A percentile compares a stretch with the other conserved stretches of the same genome.
phyloP scores from a whole-genome alignment of 495 filamentous ascomycete genomes.

The Daldinia concentrica region DNA sequence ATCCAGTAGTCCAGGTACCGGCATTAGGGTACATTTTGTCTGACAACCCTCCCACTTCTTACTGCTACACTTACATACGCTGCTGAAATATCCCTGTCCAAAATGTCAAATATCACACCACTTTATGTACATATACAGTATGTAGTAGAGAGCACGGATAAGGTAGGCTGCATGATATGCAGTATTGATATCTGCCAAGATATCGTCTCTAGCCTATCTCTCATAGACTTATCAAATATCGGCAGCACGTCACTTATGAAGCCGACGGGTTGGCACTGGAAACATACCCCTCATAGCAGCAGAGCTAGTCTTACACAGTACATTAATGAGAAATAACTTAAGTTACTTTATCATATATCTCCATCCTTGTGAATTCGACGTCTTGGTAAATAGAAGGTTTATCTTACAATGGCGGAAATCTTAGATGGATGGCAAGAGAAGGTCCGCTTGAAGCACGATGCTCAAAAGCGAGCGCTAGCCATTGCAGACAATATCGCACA shows the following conservation, averaged over 20 bases:
- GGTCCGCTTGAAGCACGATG: constrained; percentile 31
- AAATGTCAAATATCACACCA: constrained; percentile 2
- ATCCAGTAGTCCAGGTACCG: constrained; percentile 2
- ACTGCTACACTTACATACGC: not conserved
- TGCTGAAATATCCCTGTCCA: not conserved
- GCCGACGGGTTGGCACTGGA: not conserved
- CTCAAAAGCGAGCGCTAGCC: constrained; percentile 27
- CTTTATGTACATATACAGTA: not conserved
- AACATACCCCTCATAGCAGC: not conserved
- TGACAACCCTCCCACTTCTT: constrained; percentile 3
- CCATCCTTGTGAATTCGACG: not conserved
- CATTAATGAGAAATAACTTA: not conserved
- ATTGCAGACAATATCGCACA: constrained; percentile 22
- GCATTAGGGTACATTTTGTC: not conserved
- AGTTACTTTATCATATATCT: not conserved
- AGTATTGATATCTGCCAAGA: not conserved
- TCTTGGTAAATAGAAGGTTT: not conserved
- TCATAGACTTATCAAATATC: not conserved
- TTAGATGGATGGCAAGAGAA: constrained; percentile 27
- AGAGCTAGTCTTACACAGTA: not conserved
- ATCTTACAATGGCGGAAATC: constrained; percentile 27
- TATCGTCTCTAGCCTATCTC: not conserved
- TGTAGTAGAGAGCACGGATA: not conserved
- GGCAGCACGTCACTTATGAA: not conserved
- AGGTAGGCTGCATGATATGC: not conserved